phyloP scores from a whole-genome alignment of 2,329 filamentous ascomycete genomes.

The Fonsecaea erecta region DNA sequence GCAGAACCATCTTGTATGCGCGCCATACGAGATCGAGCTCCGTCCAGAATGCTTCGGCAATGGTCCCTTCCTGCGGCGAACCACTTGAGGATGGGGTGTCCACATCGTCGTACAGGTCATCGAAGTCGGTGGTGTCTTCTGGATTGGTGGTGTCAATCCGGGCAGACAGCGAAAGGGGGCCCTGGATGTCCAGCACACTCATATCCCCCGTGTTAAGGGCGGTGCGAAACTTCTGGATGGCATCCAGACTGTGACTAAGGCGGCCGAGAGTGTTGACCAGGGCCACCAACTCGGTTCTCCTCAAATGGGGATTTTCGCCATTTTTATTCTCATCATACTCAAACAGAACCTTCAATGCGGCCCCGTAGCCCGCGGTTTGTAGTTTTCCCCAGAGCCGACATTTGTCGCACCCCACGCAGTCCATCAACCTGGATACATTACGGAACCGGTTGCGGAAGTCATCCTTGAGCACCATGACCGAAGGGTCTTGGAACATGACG shows the following conservation, averaged over 20 bases:
- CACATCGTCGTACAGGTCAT: constrained; percentile 35
- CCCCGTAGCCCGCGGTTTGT: constrained; percentile 92
- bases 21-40: constrained; percentile 69
- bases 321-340: constrained; percentile 77
- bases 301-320: constrained; percentile 70
- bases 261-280: constrained; percentile 92
- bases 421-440: constrained; percentile 96
- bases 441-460: constrained; percentile 97
- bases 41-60: constrained; percentile 63
- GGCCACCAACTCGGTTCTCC: constrained; percentile 90
- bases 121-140: constrained; percentile 40
- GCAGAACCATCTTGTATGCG: constrained; percentile 69
- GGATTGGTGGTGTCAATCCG: not conserved
- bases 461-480: constrained; percentile 78
- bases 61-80: constrained; percentile 36
- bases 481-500: constrained; percentile 81
- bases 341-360: constrained; percentile 92
- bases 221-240: constrained; percentile 72
- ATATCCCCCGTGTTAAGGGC: constrained; percentile 46
- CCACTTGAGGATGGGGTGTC: constrained; percentile 27
- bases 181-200: constrained; percentile 25
- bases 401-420: constrained; percentile 98
- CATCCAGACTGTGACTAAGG: constrained; percentile 77
- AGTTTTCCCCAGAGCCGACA: constrained; percentile 97
- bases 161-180: constrained; percentile 14